Conservation (phyloP, 2,329 filamentous ascomycete genomes). For the Aspergillus vadensis region DNA sequence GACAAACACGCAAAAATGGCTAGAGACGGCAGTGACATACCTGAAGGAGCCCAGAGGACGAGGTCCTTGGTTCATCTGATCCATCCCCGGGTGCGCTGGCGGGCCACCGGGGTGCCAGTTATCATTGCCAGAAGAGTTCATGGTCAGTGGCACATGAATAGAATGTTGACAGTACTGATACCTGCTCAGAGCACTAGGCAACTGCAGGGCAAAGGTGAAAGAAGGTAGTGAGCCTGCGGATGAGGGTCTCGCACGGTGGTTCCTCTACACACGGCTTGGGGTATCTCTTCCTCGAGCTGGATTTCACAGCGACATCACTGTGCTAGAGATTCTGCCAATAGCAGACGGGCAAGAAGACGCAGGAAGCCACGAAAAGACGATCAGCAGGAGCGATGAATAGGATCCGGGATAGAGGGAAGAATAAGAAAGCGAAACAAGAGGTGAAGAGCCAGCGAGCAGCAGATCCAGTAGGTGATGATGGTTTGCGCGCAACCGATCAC, state of each 20-base stretch:
- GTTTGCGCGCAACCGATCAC: conserved; percentile 44
- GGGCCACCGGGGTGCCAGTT: conserved; percentile 46
- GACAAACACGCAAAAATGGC: not conserved
- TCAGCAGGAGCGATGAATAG: not conserved
- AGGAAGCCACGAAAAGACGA: not conserved
- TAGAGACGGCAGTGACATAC: conserved; percentile 32
- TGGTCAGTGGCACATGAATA: conserved; percentile 31
- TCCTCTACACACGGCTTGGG: conserved; percentile 28
- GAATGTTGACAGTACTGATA: conserved; percentile 8
- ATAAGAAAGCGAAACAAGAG: conserved; percentile 5
- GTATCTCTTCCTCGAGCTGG: conserved; percentile 25
- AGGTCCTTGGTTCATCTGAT: conserved; percentile 45
- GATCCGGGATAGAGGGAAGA: conserved; percentile 1
- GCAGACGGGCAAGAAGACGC: conserved; percentile 10
- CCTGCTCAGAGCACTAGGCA: not conserved
- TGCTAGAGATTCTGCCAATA: conserved; percentile 16
- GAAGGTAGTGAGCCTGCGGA: conserved; percentile 9
- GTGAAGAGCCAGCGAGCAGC: conserved; percentile 20
- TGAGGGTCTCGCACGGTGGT: conserved; percentile 17
- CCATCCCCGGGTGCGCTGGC: conserved; percentile 46
- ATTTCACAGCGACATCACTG: conserved; percentile 35
- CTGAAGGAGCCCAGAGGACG: conserved; percentile 48
- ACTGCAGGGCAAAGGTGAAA: conserved; percentile 1
- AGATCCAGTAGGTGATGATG: conserved; percentile 27
- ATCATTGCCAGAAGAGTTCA: conserved; percentile 48